Percentiles rank a stretch among this genome's conserved stretches.
Conservation (phyloP, 2,329 filamentous ascomycete genomes). For the Aspergillus novoparasiticus region DNA sequence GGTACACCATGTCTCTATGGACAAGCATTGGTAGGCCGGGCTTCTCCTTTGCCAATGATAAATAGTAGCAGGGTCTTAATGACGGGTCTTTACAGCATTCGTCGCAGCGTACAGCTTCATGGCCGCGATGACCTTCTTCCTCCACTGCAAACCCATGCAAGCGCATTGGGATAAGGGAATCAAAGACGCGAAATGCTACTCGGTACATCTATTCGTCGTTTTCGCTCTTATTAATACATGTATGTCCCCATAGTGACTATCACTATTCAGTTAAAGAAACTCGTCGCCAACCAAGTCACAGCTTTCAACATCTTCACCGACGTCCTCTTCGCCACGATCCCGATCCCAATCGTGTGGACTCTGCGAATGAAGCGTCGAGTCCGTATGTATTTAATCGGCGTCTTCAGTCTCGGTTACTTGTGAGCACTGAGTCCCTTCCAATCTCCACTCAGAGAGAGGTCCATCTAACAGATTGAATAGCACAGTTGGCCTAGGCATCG, state of each 20-base stretch:
- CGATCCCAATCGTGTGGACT: slow-evolving; percentile 9
- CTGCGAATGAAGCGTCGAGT: slow-evolving; percentile 9
- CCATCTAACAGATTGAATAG: not conserved
- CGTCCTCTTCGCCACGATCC: slow-evolving; percentile 9
- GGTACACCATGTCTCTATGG: slow-evolving; percentile 5
- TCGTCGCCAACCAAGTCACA: not conserved
- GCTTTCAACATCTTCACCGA: slow-evolving; percentile 9
- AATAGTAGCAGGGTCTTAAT: not conserved
- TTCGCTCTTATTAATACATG: slow-evolving; percentile 9
- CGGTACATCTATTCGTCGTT: not conserved
- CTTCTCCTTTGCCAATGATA: not conserved
- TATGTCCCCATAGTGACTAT: not conserved
- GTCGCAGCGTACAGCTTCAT: slow-evolving; percentile 2
- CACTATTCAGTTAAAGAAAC: not conserved
- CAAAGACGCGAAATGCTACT: slow-evolving; percentile 6
- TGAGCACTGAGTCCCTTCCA: not conserved
- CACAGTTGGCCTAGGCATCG: slow-evolving; percentile 1
- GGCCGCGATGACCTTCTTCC: slow-evolving; percentile 2
- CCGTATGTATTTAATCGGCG: slow-evolving; percentile 4
- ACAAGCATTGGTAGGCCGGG: not conserved
- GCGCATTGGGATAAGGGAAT: slow-evolving; percentile 6
- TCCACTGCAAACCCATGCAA: slow-evolving; percentile 6
- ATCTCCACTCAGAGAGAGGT: not conserved
- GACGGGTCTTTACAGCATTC: not conserved
- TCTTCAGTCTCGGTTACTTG: slow-evolving; percentile 10